phyloP scores from a whole-genome alignment of 2,329 filamentous ascomycete genomes.

The Fusarium papillatum region DNA sequence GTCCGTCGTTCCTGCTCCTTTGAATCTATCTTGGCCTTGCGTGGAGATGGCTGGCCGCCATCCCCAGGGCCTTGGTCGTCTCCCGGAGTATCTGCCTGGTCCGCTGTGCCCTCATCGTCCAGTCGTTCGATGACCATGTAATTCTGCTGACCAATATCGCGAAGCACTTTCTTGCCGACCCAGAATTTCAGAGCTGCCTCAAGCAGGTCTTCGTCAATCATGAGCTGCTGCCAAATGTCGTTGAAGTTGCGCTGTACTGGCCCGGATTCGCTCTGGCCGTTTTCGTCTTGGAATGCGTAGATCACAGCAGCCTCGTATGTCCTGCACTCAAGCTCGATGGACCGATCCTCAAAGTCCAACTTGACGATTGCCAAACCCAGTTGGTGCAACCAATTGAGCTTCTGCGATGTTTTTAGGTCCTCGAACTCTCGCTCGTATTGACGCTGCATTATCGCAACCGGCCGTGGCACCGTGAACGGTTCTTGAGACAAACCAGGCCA shows the following conservation, averaged over 20 bases:
- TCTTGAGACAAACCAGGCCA: constrained; percentile 88
- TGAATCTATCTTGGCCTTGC: constrained; percentile 70
- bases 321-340: constrained; percentile 78
- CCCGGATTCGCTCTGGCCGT: constrained; percentile 49
- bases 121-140: constrained; percentile 79
- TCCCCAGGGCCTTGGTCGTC: constrained; percentile 40
- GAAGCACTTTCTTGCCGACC: constrained; percentile 77
- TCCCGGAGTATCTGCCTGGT: constrained; percentile 49
- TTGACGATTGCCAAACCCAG: constrained; percentile 85
- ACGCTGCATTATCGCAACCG: constrained; percentile 72
- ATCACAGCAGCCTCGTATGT: constrained; percentile 93
- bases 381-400: constrained; percentile 89
- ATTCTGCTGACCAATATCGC: constrained; percentile 64
- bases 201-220: constrained; percentile 82
- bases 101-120: constrained; percentile 51
- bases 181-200: constrained; percentile 78
- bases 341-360: constrained; percentile 86
- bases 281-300: constrained; percentile 78
- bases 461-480: constrained; percentile 72
- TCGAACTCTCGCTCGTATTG: constrained; percentile 84
- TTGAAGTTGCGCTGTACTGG: constrained; percentile 61
- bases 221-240: constrained; percentile 69
- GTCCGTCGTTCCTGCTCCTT: constrained; percentile 72
- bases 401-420: constrained; percentile 83
- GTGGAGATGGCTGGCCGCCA: constrained; percentile 55